Conservation (phyloP, 768 basidiomycete genomes). For the Lactifluus subvellereus region DNA sequence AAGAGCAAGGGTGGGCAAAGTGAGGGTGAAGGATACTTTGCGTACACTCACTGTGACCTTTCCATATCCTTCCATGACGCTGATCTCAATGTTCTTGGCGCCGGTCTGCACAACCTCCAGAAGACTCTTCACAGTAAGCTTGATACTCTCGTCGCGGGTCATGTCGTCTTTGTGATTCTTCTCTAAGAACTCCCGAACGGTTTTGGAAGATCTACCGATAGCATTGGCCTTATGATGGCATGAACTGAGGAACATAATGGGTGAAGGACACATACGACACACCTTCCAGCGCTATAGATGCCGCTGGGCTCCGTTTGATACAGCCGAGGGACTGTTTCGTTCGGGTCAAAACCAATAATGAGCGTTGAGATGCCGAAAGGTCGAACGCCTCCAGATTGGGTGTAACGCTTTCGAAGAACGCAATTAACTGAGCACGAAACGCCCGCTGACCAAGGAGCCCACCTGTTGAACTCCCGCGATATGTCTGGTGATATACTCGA, state of each 20-base stretch:
- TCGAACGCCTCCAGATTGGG: slow-evolving; percentile 96
- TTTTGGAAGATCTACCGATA: slow-evolving; percentile 96
- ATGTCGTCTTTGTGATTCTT: slow-evolving; percentile 95
- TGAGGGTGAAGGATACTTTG: background rate
- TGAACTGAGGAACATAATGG: background rate
- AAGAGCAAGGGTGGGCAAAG: background rate
- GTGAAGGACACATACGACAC: background rate
- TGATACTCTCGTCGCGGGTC: slow-evolving; percentile 84
- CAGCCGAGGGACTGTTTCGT: slow-evolving; percentile 79
- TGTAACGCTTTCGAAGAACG: slow-evolving; percentile 65
- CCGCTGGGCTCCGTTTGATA: slow-evolving; percentile 98
- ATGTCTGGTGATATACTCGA: slow-evolving; percentile 97
- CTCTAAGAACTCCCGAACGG: slow-evolving; percentile 96
- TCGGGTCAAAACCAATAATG: slow-evolving; percentile 94
- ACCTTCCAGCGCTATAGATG: slow-evolving; percentile 99
- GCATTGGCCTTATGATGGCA: slow-evolving; percentile 74
- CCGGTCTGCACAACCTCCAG: slow-evolving; percentile 98
- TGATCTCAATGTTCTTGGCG: slow-evolving; percentile 99
- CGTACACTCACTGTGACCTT: slow-evolving; percentile 74
- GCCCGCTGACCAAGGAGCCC: slow-evolving; percentile 20
- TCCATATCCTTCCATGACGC: slow-evolving; percentile 93
- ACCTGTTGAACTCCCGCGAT: slow-evolving; percentile 99
- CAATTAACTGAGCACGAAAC: background rate
- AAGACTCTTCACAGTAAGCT: slow-evolving; percentile 90
- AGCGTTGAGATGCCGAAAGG: slow-evolving; percentile 98